Conservation (phyloP, 257 asterid species). For the Ajuga chamaepitys region DNA sequence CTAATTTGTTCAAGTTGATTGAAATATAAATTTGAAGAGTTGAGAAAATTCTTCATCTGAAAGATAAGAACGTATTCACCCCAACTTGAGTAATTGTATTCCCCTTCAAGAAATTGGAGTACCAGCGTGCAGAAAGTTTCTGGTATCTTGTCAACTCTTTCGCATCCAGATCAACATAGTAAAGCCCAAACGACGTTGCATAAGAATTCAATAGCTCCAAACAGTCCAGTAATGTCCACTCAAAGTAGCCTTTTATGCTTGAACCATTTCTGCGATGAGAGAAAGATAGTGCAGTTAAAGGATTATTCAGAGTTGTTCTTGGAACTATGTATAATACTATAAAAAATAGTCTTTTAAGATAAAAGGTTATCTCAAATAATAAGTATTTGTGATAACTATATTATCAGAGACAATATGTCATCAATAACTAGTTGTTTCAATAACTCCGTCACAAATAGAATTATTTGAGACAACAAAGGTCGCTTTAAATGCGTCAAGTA, state of each 20-base stretch:
- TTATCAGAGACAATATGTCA: too few relatives aligned
- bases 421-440: too few relatives aligned
- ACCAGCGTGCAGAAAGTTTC: conserved; percentile 45
- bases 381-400: too few relatives aligned
- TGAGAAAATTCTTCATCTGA: neutral
- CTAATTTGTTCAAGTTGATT: too few relatives aligned
- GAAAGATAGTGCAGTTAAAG: neutral
- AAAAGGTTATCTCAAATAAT: too few relatives aligned
- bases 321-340: too few relatives aligned
- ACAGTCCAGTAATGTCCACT: conserved; percentile 56
- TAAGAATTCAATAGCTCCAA: conserved; percentile 43
- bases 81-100: conserved; percentile 3
- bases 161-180: conserved; percentile 55
- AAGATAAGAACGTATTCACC: neutral
- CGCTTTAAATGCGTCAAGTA: too few relatives aligned
- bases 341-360: too few relatives aligned
- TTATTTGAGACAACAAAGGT: too few relatives aligned
- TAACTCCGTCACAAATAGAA: too few relatives aligned
- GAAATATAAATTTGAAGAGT: neutral
- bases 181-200: conserved; percentile 28
- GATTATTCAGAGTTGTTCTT: too few relatives aligned
- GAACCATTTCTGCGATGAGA: conserved; percentile 43
- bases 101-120: conserved; percentile 39
- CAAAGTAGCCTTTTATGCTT: conserved; percentile 43
- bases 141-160: conserved; percentile 30